A percentile compares a stretch with the other conserved stretches of the same genome.
Conservation (phyloP, 2,329 filamentous ascomycete species). For the Pseudogymnoascus sp. region DNA sequence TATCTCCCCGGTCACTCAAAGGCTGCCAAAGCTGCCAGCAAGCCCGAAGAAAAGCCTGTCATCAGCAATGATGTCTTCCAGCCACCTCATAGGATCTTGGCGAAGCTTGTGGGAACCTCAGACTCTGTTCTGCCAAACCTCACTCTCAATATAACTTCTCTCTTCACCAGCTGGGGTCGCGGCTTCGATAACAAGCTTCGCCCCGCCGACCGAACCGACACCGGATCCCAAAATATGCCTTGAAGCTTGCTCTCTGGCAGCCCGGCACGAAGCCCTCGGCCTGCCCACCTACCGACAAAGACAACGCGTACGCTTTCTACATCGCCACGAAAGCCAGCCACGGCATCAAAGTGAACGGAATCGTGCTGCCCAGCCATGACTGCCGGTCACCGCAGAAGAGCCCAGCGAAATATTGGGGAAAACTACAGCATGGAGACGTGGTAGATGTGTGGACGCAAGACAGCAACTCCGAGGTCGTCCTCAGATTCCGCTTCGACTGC, state of each 20-base stretch:
- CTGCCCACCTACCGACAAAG: conserved; percentile 43
- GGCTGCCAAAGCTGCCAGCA: neutral
- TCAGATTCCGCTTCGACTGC: conserved; percentile 27
- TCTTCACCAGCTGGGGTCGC: conserved; percentile 73
- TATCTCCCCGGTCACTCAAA: neutral
- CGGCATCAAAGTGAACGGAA: conserved; percentile 72
- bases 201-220: conserved; percentile 57
- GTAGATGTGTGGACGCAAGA: conserved; percentile 62
- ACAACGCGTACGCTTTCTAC: conserved; percentile 47
- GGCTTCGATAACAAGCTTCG: conserved; percentile 60
- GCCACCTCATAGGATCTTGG: conserved; percentile 44
- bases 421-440: conserved; percentile 69
- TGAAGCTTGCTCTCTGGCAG: conserved; percentile 71
- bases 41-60: neutral
- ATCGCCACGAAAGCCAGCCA: conserved; percentile 73
- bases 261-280: conserved; percentile 57
- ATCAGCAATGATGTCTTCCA: conserved; percentile 21
- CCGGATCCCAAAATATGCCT: conserved; percentile 73
- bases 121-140: conserved; percentile 60
- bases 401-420: conserved; percentile 53
- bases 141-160: conserved; percentile 58
- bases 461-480: conserved; percentile 26
- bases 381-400: conserved; percentile 45
- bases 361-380: conserved; percentile 53
- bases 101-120: conserved; percentile 57